Evolutionary conservation across 371 early-diverging fungal species (phyloP).

Genomic region (Actinomortierella ambigua): DNA sequence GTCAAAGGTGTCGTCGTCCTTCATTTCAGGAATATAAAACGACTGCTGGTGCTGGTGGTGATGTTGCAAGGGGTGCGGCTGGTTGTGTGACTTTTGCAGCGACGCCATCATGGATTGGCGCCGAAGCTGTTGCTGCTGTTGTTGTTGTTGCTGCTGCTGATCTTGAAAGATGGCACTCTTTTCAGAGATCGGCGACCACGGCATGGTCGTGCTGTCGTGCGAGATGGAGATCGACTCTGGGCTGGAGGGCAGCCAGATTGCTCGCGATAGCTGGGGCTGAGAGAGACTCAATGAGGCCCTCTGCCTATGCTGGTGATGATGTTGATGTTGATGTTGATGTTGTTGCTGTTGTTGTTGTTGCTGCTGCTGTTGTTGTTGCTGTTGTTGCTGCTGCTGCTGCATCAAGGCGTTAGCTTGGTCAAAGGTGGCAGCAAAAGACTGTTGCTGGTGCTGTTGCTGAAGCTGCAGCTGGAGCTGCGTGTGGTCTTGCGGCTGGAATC

Average conservation of each 20-base stretch:
- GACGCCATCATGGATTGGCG: too few relatives aligned
- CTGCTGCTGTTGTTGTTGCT: conserved; percentile 17
- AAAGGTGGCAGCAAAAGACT: conserved; percentile 1
- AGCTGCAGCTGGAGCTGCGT: conserved; percentile 1
- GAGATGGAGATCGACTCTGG: too few relatives aligned
- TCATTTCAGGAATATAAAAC: conserved; percentile 39
- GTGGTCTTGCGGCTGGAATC: neutral
- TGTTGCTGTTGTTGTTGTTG: conserved; percentile 20
- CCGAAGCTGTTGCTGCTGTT: too few relatives aligned
- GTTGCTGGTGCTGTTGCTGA: conserved; percentile 2
- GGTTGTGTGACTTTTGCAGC: too few relatives aligned
- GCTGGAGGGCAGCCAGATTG: too few relatives aligned
- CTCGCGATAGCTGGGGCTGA: too few relatives aligned
- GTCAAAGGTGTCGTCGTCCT: conserved; percentile 35
- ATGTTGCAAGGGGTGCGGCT: too few relatives aligned
- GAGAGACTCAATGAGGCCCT: conserved; percentile 14
- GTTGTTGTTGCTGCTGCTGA: too few relatives aligned
- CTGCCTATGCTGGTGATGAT: conserved; percentile 12
- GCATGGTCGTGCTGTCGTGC: too few relatives aligned
- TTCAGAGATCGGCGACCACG: too few relatives aligned
- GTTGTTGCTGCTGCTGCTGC: conserved; percentile 28
- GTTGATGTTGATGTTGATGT: conserved; percentile 7
- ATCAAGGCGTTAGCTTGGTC: conserved; percentile 21
- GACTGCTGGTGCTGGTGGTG: conserved; percentile 40
- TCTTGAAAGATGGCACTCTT: too few relatives aligned